phyloP scores from a whole-genome alignment of 2,329 filamentous ascomycete genomes.

The Alternaria alternata region DNA sequence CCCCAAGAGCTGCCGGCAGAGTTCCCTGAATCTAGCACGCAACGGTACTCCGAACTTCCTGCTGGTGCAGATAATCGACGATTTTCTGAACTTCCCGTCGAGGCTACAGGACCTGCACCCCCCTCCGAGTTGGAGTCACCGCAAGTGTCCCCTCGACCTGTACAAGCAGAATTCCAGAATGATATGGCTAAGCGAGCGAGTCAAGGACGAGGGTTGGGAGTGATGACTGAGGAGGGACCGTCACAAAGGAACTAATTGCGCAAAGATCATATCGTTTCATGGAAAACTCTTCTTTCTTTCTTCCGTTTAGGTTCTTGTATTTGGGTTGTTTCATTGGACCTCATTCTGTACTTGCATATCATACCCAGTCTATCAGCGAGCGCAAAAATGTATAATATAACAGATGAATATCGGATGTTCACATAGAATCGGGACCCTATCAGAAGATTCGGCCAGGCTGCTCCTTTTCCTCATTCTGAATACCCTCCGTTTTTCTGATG shows the following conservation, averaged over 20 bases:
- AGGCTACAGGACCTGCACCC: neutral
- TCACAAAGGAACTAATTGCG: neutral
- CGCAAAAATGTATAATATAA: neutral
- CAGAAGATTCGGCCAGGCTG: neutral
- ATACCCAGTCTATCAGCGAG: neutral
- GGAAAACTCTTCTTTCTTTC: neutral
- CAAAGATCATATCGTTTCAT: neutral
- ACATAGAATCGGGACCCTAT: neutral
- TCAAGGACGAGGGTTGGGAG: constrained; percentile 18
- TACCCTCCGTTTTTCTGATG: neutral
- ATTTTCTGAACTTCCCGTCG: constrained; percentile 34
- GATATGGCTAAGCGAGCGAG: constrained; percentile 20
- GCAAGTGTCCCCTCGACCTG: constrained; percentile 24
- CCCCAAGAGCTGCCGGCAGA: constrained; percentile 33
- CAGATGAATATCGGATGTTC: neutral
- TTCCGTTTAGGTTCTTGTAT: neutral
- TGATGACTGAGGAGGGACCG: constrained; percentile 12
- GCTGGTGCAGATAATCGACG: constrained; percentile 22
- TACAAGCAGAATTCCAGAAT: constrained; percentile 21
- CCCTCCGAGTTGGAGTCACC: constrained; percentile 32
- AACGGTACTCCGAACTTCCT: constrained; percentile 36
- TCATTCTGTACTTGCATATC: neutral
- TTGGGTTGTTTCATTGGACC: constrained; percentile 1
- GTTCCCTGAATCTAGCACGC: constrained; percentile 4
- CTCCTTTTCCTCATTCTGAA: neutral